Conservation (phyloP, 768 basidiomycete genomes). For the Mycena pura region DNA sequence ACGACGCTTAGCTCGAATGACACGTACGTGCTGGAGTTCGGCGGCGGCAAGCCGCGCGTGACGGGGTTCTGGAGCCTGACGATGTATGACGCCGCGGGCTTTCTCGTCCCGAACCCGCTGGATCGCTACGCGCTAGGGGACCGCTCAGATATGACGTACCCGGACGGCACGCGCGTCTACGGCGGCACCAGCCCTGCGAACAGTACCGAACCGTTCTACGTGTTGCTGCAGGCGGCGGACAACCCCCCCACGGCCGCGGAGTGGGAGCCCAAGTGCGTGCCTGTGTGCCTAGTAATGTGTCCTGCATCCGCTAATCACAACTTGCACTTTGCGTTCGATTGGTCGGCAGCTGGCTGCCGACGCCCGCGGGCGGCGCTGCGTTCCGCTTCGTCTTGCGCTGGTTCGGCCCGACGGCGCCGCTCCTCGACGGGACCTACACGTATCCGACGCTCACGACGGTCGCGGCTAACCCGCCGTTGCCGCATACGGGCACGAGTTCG, state of each 20-base stretch:
- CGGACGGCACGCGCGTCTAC: slow-evolving; percentile 1
- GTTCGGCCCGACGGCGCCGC: background rate
- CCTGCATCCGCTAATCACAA: no score
- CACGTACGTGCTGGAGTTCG: background rate
- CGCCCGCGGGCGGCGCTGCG: background rate
- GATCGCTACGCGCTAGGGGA: background rate
- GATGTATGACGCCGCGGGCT: slow-evolving; percentile 1
- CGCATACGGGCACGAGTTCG: no score
- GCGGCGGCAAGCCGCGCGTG: slow-evolving; percentile 10
- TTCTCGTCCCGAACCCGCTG: slow-evolving; percentile 1
- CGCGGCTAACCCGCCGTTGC: background rate
- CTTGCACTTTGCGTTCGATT: background rate
- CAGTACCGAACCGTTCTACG: background rate
- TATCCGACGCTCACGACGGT: background rate
- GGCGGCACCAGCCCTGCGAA: background rate
- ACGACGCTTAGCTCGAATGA: background rate
- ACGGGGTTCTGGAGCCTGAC: slow-evolving; percentile 16
- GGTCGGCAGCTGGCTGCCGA: background rate
- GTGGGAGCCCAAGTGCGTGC: slow-evolving; percentile 9
- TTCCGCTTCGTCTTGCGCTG: background rate
- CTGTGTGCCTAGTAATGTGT: background rate
- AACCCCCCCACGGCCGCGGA: background rate
- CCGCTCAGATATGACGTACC: slow-evolving; percentile 9
- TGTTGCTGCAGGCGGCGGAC: slow-evolving; percentile 2
- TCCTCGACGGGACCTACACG: background rate